Percentiles rank a stretch among this genome's conserved stretches.
These are phyloP conservation scores for Penicillium sp. DNA, from an alignment of 2,329 filamentous ascomycete species.

Conservation along the genomic window DNA sequence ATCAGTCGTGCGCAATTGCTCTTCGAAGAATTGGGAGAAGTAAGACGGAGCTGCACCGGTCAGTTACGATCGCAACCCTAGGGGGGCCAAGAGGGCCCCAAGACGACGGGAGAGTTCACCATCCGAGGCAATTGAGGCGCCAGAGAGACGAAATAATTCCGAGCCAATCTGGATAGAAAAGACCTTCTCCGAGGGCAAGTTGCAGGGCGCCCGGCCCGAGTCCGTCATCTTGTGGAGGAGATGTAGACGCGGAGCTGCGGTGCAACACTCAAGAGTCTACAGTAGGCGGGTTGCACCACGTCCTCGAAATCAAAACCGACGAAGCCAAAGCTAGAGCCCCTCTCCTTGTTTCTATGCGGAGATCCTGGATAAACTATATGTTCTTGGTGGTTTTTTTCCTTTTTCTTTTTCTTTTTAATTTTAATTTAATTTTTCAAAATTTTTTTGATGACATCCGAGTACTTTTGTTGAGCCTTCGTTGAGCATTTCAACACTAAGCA, in stretches of 20 bases:
- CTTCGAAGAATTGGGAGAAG: conserved; percentile 90
- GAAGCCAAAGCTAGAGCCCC: too few species aligned
- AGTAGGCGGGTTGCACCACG: background rate
- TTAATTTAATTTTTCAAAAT: too few species aligned
- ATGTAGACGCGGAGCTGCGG: background rate
- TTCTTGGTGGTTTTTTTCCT: too few species aligned
- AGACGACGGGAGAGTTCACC: conserved; percentile 49
- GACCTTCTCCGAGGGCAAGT: conserved; percentile 58
- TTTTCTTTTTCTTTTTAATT: too few species aligned
- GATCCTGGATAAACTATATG: too few species aligned
- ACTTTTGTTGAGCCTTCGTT: too few species aligned
- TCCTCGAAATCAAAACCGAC: background rate
- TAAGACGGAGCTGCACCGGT: conserved; percentile 79
- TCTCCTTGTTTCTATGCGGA: too few species aligned
- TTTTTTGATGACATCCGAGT: too few species aligned
- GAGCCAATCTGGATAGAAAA: conserved; percentile 70
- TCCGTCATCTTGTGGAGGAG: background rate
- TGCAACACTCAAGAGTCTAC: too few species aligned
- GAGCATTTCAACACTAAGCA: too few species aligned
- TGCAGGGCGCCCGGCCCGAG: conserved; percentile 13
- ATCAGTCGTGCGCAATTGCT: conserved; percentile 67
- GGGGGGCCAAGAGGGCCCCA: background rate
- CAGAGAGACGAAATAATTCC: conserved; percentile 66
- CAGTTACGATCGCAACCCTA: conserved; percentile 35
- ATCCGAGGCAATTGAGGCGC: conserved; percentile 69